Evolutionary conservation across 148 eudicot species (phyloP).

Genomic region (Drosera capensis): DNA sequence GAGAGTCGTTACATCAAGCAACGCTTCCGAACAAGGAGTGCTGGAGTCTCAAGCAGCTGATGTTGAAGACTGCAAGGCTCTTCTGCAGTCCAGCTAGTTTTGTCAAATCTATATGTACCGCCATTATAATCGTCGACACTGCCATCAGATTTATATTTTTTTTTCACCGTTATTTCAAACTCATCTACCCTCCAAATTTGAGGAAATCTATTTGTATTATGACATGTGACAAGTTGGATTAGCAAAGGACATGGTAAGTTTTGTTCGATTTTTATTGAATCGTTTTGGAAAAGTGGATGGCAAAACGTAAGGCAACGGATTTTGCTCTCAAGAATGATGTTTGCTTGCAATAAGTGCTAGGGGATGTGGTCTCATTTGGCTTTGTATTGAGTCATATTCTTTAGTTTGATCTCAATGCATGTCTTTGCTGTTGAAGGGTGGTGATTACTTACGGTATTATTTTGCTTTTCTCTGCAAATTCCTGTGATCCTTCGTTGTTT

Average conservation of each 20-base stretch:
- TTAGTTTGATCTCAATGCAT: no score
- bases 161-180: conserved; percentile 4
- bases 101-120: not conserved
- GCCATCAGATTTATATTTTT: conserved; percentile 4
- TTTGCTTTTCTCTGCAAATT: no score
- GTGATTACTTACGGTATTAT: no score
- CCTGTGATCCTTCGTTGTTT: no score
- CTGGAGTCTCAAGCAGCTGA: conserved; percentile 53
- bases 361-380: not conserved
- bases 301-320: conserved; percentile 30
- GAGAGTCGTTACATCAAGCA: conserved; percentile 23
- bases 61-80: conserved; percentile 51
- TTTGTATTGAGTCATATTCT: no score
- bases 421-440: no score
- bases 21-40: conserved; percentile 31
- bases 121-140: not conserved
- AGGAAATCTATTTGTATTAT: conserved; percentile 23
- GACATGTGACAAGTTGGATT: conserved; percentile 21
- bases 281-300: not conserved
- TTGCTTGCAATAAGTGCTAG: not conserved
- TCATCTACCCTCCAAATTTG: conserved; percentile 10
- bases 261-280: conserved; percentile 16
- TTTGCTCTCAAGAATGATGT: conserved; percentile 17
- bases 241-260: conserved; percentile 16
- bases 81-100: conserved; percentile 21